Percentiles rank a stretch among this genome's conserved stretches.
Evolutionary conservation across 805 yeast genomes (phyloP).

Genomic region (Cyberlindnera misumaiensis): DNA sequence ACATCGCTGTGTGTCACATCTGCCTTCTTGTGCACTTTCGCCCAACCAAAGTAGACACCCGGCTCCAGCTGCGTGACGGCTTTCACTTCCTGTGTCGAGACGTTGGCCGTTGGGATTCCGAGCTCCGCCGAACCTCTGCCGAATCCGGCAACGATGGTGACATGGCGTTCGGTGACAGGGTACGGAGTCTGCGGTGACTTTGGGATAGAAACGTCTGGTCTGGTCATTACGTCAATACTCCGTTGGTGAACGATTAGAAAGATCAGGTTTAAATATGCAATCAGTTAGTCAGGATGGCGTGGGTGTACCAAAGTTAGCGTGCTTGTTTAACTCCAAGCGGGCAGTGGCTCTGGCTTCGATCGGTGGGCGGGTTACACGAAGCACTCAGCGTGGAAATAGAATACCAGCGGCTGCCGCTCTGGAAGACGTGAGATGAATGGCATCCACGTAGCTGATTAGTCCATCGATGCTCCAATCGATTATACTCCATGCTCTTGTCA

Average conservation of each 20-base stretch:
- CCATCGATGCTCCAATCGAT: no score
- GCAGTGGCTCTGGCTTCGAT: no score
- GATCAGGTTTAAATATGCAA: no score
- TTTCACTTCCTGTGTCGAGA: constrained; percentile 47
- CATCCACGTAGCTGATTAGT: no score
- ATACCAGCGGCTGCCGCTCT: no score
- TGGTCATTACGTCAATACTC: constrained; percentile 11
- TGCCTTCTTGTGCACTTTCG: constrained; percentile 17
- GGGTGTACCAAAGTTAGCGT: no score
- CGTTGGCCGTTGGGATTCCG: constrained; percentile 94
- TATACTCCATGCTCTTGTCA: no score
- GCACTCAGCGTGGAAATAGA: no score
- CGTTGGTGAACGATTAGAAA: neutral
- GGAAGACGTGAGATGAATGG: no score
- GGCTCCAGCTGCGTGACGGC: constrained; percentile 39
- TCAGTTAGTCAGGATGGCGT: no score
- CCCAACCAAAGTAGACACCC: constrained; percentile 88
- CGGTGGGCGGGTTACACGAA: no score
- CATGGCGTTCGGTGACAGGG: constrained; percentile 41
- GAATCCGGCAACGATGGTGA: constrained; percentile 69
- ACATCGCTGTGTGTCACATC: constrained; percentile 4
- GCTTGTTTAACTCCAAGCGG: no score
- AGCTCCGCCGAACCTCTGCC: constrained; percentile 93
- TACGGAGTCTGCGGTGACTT: constrained; percentile 35
- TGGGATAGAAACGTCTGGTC: constrained; percentile 29